Conservation (phyloP, 192 early-diverging fungal species). For the Coemansia biformis region DNA sequence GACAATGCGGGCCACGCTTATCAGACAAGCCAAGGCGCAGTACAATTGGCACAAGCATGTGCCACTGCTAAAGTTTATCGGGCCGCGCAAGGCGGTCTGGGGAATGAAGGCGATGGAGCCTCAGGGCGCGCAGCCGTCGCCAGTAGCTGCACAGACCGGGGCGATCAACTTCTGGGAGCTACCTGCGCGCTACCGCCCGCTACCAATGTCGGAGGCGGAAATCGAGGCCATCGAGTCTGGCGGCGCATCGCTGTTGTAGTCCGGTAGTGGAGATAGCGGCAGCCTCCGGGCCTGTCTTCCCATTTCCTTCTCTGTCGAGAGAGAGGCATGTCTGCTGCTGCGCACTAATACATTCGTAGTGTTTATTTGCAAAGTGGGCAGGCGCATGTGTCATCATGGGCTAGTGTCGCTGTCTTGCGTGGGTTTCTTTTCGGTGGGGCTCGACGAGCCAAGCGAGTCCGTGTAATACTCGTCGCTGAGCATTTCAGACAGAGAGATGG, state of each 20-base stretch:
- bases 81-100: conserved; percentile 43
- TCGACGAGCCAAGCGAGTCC: no score
- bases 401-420: conserved; percentile 66
- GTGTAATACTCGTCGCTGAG: no score
- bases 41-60: conserved; percentile 48
- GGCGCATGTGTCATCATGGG: conserved; percentile 15
- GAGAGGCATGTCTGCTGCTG: no score
- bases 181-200: conserved; percentile 47
- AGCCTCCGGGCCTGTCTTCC: no score
- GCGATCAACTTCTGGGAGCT: conserved; percentile 49
- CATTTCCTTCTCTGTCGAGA: no score
- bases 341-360: no score
- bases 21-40: conserved; percentile 30
- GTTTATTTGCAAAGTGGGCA: no score
- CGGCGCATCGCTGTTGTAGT: conserved; percentile 28
- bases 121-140: no score
- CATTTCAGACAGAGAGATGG: no score
- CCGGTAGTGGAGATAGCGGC: no score
- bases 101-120: neutral
- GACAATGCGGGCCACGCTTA: conserved; percentile 20
- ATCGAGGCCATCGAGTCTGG: conserved; percentile 51
- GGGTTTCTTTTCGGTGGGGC: neutral
- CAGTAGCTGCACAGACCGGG: conserved; percentile 5
- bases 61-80: conserved; percentile 41
- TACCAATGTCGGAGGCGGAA: conserved; percentile 32